Percentiles rank a stretch among this genome's conserved stretches.
Conservation (phyloP, 2,329 filamentous ascomycete genomes). For the Sporothrix sp. region DNA sequence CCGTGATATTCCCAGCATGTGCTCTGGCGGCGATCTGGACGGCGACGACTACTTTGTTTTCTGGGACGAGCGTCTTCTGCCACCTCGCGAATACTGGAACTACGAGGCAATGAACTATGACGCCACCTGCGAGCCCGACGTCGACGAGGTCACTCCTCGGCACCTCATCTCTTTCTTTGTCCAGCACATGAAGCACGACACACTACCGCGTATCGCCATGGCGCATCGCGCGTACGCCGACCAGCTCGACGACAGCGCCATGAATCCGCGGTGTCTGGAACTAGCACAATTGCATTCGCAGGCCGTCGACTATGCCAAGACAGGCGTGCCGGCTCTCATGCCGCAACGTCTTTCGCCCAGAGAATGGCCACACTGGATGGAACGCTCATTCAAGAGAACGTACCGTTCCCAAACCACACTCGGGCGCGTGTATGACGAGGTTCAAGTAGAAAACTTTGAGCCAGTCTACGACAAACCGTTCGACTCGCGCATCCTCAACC, state of each 20-base stretch:
- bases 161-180: slow-evolving; percentile 83
- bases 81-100: slow-evolving; percentile 47
- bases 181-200: slow-evolving; percentile 84
- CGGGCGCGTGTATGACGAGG: slow-evolving; percentile 72
- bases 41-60: slow-evolving; percentile 93
- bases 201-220: slow-evolving; percentile 67
- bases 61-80: slow-evolving; percentile 72
- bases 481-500: slow-evolving; percentile 61
- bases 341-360: slow-evolving; percentile 47
- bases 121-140: slow-evolving; percentile 43
- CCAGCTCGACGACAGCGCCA: slow-evolving; percentile 49
- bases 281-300: slow-evolving; percentile 76
- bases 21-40: slow-evolving; percentile 89
- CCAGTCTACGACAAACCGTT: slow-evolving; percentile 66
- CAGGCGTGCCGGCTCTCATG: slow-evolving; percentile 67
- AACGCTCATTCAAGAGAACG: slow-evolving; percentile 46
- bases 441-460: slow-evolving; percentile 56
- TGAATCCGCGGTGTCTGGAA: slow-evolving; percentile 56
- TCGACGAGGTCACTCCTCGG: slow-evolving; percentile 56
- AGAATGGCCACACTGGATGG: slow-evolving; percentile 81
- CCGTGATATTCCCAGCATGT: slow-evolving; percentile 78
- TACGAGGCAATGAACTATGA: slow-evolving; percentile 68
- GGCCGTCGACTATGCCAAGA: slow-evolving; percentile 92
- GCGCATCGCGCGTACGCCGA: slow-evolving; percentile 77
- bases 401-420: slow-evolving; percentile 66